Percentiles rank a stretch among this genome's conserved stretches.
phyloP scores from a whole-genome alignment of 2,329 filamentous ascomycete species.

The Diaporthe sp. region DNA sequence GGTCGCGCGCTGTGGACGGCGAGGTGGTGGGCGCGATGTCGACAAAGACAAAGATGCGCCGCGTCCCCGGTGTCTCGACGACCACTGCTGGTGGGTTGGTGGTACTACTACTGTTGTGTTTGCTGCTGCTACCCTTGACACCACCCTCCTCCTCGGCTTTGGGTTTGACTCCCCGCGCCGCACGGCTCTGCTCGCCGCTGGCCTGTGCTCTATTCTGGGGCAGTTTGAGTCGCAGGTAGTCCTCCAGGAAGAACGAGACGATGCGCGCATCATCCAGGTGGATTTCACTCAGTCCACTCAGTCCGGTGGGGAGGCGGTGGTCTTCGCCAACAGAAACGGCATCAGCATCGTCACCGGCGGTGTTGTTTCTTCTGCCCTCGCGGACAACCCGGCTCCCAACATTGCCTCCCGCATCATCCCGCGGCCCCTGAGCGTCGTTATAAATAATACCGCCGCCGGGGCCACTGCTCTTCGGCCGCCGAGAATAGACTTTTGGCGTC shows the following conservation, averaged over 20 bases:
- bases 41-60: conserved; percentile 46
- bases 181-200: not conserved
- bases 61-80: conserved; percentile 39
- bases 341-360: not conserved
- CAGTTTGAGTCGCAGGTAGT: conserved; percentile 37
- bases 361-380: not conserved
- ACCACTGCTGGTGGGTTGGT: conserved; percentile 32
- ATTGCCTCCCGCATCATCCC: not conserved
- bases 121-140: not conserved
- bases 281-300: not conserved
- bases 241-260: conserved; percentile 45
- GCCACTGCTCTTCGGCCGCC: not conserved
- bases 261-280: conserved; percentile 43
- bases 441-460: not conserved
- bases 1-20: conserved; percentile 40
- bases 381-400: conserved; percentile 4
- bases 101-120: too few relatives aligned
- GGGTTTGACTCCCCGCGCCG: not conserved
- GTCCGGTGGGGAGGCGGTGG: not conserved
- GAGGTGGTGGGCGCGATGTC: conserved; percentile 43
- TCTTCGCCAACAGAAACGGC: not conserved
- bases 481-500: conserved; percentile 5
- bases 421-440: not conserved
- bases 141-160: not conserved
- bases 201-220: not conserved